These are phyloP conservation scores for Fusarium tricinctum DNA, from an alignment of 2,329 filamentous ascomycete species.

Conservation along the genomic window DNA sequence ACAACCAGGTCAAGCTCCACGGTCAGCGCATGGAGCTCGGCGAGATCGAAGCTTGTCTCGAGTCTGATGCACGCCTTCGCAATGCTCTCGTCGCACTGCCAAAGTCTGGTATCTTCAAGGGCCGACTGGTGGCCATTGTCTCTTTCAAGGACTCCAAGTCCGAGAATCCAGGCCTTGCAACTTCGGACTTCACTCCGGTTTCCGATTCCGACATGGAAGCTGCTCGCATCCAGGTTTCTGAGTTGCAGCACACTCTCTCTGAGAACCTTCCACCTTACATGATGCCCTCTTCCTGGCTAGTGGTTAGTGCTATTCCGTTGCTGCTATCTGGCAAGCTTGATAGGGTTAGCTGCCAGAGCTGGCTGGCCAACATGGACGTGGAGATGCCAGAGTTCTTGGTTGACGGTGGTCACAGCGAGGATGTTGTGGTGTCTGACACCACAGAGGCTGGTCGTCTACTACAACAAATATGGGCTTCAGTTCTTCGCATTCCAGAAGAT, in stretches of 20 bases:
- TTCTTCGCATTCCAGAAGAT: constrained; percentile 55
- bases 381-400: constrained; percentile 57
- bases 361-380: constrained; percentile 60
- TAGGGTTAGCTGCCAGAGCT: constrained; percentile 54
- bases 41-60: constrained; percentile 57
- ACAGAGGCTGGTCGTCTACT: constrained; percentile 18
- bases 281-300: constrained; percentile 36
- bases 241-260: constrained; percentile 13
- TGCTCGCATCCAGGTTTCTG: background rate
- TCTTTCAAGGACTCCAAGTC: constrained; percentile 14
- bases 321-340: constrained; percentile 39
- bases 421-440: background rate
- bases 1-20: constrained; percentile 41
- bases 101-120: constrained; percentile 48
- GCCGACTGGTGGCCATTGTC: constrained; percentile 25
- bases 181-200: background rate
- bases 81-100: constrained; percentile 56
- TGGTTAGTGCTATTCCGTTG: constrained; percentile 24
- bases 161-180: background rate
- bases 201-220: background rate
- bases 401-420: constrained; percentile 48
- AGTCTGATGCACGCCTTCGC: constrained; percentile 69
- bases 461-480: constrained; percentile 56
- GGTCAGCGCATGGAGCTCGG: constrained; percentile 68
- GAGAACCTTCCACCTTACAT: constrained; percentile 36